Conservation (phyloP, 2,329 filamentous ascomycete genomes). For the Acephala macrosclerotiorum region DNA sequence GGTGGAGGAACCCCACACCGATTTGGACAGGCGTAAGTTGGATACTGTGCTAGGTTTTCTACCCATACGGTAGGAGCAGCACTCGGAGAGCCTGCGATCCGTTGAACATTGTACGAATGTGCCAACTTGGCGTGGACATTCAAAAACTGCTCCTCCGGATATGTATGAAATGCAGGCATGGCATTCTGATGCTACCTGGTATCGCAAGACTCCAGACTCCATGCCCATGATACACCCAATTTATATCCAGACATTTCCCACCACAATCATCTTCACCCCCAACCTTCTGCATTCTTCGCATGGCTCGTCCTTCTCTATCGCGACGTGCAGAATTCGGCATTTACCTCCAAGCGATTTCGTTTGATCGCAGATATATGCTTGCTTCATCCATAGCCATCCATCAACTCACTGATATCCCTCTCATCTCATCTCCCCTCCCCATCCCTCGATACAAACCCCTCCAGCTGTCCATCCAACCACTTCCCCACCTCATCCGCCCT, state of each 20-base stretch:
- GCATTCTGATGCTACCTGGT: conserved; percentile 22
- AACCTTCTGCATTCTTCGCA: background rate
- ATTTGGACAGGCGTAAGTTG: too few species aligned
- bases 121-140: too few species aligned
- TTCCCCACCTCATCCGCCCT: conserved; percentile 65
- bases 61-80: too few species aligned
- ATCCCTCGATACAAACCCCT: conserved; percentile 44
- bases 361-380: background rate
- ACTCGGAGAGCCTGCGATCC: too few species aligned
- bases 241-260: background rate
- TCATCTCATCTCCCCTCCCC: conserved; percentile 34
- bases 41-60: too few species aligned
- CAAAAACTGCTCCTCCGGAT: background rate
- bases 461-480: conserved; percentile 67
- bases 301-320: background rate
- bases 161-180: background rate
- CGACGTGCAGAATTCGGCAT: background rate
- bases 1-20: too few species aligned
- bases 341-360: background rate
- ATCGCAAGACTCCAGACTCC: conserved; percentile 17
- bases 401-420: too few species aligned
- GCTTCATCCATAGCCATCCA: background rate
- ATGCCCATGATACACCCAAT: conserved; percentile 14
- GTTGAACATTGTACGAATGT: too few species aligned
- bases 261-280: background rate